These are phyloP conservation scores for Golubevia pallescens DNA, from an alignment of 1,284 basidiomycete species.

Conservation along the genomic window DNA sequence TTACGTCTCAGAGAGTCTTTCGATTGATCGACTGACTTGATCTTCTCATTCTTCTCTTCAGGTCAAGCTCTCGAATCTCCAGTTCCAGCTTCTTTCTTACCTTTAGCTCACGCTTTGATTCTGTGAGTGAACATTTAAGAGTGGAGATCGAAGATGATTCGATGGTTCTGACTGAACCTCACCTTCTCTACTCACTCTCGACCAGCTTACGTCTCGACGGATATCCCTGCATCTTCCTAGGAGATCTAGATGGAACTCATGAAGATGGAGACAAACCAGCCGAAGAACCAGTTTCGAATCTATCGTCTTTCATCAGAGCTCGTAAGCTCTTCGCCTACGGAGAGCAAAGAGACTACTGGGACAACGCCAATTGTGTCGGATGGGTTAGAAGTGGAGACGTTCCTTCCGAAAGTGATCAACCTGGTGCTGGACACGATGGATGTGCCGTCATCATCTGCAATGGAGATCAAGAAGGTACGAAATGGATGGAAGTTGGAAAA, in stretches of 20 bases:
- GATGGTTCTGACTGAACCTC: no score
- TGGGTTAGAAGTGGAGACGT: conserved; percentile 33
- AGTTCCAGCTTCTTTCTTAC: conserved; percentile 70
- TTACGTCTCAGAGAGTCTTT: no score
- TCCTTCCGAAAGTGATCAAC: conserved; percentile 16
- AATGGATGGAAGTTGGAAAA: conserved; percentile 43
- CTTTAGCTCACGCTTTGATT: conserved; percentile 80
- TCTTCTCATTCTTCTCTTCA: no score
- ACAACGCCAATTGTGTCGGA: conserved; percentile 37
- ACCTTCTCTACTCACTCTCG: no score
- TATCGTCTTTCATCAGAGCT: conserved; percentile 33
- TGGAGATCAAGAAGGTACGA: conserved; percentile 28
- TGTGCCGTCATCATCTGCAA: conserved; percentile 46
- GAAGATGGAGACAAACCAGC: conserved; percentile 67
- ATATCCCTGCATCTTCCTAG: conserved; percentile 94
- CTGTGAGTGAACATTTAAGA: no score
- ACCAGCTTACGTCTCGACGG: conserved; percentile 78
- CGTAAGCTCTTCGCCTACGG: conserved; percentile 70
- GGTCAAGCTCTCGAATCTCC: conserved; percentile 68
- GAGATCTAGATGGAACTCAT: conserved; percentile 74
- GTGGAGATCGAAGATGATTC: no score
- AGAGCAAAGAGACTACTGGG: conserved; percentile 65
- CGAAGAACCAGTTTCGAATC: conserved; percentile 62
- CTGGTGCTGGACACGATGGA: conserved; percentile 29
- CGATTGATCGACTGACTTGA: no score